A percentile compares a stretch with the other conserved stretches of the same genome.
These are phyloP conservation scores for Daedalea quercina DNA, from an alignment of 768 basidiomycete species.

Conservation along the genomic window DNA sequence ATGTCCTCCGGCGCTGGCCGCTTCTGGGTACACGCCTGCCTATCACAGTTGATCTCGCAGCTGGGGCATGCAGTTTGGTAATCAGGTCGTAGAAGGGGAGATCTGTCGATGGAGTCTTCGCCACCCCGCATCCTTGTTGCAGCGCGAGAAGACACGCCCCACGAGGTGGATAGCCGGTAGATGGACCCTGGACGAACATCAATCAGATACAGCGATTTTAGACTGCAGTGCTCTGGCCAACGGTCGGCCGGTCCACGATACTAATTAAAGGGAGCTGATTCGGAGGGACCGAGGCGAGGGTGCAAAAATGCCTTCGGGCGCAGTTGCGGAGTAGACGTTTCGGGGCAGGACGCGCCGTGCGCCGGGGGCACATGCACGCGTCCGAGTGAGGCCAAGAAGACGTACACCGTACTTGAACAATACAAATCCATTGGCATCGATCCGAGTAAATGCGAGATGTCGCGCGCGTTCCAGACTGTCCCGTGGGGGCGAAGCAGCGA, in stretches of 20 bases:
- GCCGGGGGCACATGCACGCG: background rate
- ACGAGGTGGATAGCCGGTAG: background rate
- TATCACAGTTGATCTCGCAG: constrained; percentile 1
- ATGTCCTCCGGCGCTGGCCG: background rate
- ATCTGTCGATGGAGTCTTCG: background rate
- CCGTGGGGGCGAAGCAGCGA: background rate
- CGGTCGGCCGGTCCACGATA: background rate
- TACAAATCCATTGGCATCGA: background rate
- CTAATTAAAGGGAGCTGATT: no score
- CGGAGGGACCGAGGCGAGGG: no score
- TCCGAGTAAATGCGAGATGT: background rate
- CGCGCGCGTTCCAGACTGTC: background rate
- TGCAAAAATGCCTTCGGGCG: no score
- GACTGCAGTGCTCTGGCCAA: background rate
- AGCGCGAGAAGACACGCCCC: background rate
- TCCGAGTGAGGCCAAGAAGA: background rate
- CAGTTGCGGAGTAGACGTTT: no score
- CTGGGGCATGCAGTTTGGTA: background rate
- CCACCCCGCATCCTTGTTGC: background rate
- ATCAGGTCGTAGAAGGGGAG: background rate
- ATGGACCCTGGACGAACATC: background rate
- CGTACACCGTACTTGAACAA: background rate
- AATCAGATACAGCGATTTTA: background rate
- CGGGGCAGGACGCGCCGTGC: background rate
- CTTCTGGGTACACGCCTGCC: background rate